Percentiles rank a stretch among this genome's conserved stretches.
phyloP scores from a whole-genome alignment of 1,284 basidiomycete species.

The Boletus smithii region DNA sequence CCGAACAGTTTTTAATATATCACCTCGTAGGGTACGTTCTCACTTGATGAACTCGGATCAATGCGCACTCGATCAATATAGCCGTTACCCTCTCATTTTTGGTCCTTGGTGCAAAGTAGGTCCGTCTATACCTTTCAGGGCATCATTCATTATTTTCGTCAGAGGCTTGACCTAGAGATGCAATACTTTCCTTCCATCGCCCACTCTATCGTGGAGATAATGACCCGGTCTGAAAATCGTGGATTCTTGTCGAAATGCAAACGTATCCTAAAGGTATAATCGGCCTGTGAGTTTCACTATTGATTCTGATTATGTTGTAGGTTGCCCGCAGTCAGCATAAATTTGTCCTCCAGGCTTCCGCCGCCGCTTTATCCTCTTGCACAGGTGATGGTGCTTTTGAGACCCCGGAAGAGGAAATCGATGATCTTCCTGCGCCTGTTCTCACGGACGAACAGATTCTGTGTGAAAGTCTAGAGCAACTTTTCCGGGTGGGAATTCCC shows the following conservation, averaged over 20 bases:
- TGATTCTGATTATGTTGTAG: conserved; percentile 23
- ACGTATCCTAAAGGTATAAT: conserved; percentile 48
- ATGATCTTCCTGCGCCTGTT: conserved; percentile 17
- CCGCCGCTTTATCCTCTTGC: conserved; percentile 19
- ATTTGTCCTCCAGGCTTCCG: conserved; percentile 19
- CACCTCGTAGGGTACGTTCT: conserved; percentile 56
- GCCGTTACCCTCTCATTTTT: conserved; percentile 73
- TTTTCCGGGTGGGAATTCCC: conserved; percentile 45
- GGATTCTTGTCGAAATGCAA: conserved; percentile 44
- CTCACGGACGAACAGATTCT: conserved; percentile 40
- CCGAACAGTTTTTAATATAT: conserved; percentile 51
- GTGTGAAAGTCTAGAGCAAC: conserved; percentile 44
- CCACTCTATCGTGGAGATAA: conserved; percentile 49
- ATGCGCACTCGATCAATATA: conserved; percentile 31
- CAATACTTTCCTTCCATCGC: conserved; percentile 49
- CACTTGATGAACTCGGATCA: conserved; percentile 9
- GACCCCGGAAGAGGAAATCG: conserved; percentile 11
- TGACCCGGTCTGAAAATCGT: conserved; percentile 48
- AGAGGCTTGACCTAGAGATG: conserved; percentile 59
- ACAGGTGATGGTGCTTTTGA: conserved; percentile 2
- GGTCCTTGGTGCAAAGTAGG: conserved; percentile 60
- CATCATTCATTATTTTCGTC: conserved; percentile 4
- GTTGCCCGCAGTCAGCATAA: conserved; percentile 23
- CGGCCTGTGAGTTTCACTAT: conserved; percentile 8
- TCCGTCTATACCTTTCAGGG: conserved; percentile 6